Percentiles rank a stretch among this genome's conserved stretches.
Evolutionary conservation across 208 protist species (phyloP).

Genomic region (Leptomonas pyrrhocoris): DNA sequence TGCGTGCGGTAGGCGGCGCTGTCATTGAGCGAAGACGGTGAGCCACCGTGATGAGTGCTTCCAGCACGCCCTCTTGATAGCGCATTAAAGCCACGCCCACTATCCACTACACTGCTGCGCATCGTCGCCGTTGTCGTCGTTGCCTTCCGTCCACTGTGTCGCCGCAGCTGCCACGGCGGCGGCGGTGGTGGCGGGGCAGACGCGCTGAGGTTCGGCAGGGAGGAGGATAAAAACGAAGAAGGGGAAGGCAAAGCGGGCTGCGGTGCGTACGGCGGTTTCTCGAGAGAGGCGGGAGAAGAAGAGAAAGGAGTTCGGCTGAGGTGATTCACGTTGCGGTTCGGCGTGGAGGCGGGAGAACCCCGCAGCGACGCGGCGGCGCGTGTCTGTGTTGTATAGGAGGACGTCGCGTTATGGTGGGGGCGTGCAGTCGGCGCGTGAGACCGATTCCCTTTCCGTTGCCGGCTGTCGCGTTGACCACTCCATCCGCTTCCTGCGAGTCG

Average conservation of each 20-base stretch:
- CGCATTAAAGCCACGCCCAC: neutral
- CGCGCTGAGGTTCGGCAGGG: neutral
- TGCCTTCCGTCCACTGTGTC: neutral
- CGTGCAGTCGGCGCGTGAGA: neutral
- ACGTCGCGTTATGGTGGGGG: neutral
- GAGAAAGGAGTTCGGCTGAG: slow-evolving; percentile 6
- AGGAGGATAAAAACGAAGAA: slow-evolving; percentile 15
- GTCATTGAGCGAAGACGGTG: slow-evolving; percentile 6
- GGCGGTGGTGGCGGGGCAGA: neutral
- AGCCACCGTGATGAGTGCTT: neutral
- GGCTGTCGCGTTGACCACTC: neutral
- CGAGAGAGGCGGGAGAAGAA: slow-evolving; percentile 24
- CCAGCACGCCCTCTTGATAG: neutral
- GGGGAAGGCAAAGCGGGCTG: slow-evolving; percentile 22
- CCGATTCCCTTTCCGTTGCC: neutral
- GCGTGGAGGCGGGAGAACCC: slow-evolving; percentile 8
- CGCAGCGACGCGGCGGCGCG: neutral
- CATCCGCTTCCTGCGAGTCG: neutral
- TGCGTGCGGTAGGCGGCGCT: slow-evolving; percentile 23
- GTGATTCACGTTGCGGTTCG: slow-evolving; percentile 23
- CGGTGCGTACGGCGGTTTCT: slow-evolving; percentile 18
- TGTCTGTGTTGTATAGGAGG: neutral
- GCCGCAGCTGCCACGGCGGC: slow-evolving; percentile 25
- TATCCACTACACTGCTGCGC: neutral
- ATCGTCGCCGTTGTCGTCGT: neutral